These are phyloP conservation scores for Amanita fuliginea DNA, from an alignment of 768 basidiomycete species.

Conservation along the genomic window DNA sequence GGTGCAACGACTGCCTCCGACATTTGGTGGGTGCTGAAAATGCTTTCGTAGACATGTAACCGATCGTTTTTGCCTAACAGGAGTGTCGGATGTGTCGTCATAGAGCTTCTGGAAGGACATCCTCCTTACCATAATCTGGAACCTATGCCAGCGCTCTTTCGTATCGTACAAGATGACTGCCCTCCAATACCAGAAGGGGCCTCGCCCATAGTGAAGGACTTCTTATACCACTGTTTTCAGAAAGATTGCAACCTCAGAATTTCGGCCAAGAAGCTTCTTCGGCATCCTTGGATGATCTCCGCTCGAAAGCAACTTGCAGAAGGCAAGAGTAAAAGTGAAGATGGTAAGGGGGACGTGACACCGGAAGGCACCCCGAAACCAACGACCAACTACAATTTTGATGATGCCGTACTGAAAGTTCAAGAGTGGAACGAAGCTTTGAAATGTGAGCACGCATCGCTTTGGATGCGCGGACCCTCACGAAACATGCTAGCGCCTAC, in stretches of 20 bases:
- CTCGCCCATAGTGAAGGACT: slow-evolving; percentile 92
- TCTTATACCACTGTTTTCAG: slow-evolving; percentile 95
- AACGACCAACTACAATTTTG: slow-evolving; percentile 75
- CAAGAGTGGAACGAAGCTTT: slow-evolving; percentile 99
- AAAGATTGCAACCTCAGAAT: slow-evolving; percentile 94
- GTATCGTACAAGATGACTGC: slow-evolving; percentile 96
- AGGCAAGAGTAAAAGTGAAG: slow-evolving; percentile 20
- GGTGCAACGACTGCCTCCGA: slow-evolving; percentile 97
- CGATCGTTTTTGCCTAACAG: slow-evolving; percentile 13
- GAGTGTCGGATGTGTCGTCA: slow-evolving; percentile 97
- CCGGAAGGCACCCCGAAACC: slow-evolving; percentile 32
- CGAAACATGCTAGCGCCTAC: slow-evolving; percentile 44
- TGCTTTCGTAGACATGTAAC: background rate
- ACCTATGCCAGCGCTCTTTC: slow-evolving; percentile 97
- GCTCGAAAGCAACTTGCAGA: slow-evolving; percentile 63
- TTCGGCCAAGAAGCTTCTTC: slow-evolving; percentile 83
- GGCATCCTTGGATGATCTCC: slow-evolving; percentile 93
- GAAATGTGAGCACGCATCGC: slow-evolving; percentile 46
- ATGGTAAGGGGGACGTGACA: slow-evolving; percentile 23
- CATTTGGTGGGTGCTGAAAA: slow-evolving; percentile 48
- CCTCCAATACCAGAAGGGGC: slow-evolving; percentile 95
- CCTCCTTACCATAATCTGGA: slow-evolving; percentile 94
- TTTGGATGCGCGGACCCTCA: slow-evolving; percentile 7
- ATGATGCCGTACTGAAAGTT: slow-evolving; percentile 89
- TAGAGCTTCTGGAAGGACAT: slow-evolving; percentile 84